These are phyloP conservation scores for Serendipita indica DNA, from an alignment of 768 basidiomycete genomes.

Conservation along the genomic window DNA sequence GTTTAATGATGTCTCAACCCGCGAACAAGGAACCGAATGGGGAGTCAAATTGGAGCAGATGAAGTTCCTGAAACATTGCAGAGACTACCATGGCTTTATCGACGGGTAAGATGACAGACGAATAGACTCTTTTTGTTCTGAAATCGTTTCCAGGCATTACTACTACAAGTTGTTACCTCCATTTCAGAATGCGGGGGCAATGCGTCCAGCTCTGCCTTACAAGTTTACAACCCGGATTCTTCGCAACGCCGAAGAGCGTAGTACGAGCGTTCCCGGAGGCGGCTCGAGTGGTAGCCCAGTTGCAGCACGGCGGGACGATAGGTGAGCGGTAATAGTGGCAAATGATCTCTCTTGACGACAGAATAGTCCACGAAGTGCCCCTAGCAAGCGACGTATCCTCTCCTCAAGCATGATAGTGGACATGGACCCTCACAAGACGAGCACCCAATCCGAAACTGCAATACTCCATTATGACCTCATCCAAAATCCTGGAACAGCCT, in stretches of 20 bases:
- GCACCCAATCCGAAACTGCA: slow-evolving; percentile 76
- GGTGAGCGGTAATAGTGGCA: no score
- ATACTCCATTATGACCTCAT: slow-evolving; percentile 88
- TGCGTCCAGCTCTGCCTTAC: not conserved
- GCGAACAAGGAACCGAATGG: slow-evolving; percentile 67
- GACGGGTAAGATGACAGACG: slow-evolving; percentile 48
- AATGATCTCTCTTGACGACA: no score
- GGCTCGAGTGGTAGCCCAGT: not conserved
- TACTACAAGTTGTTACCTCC: slow-evolving; percentile 35
- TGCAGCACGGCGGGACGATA: not conserved
- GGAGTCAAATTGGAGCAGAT: slow-evolving; percentile 62
- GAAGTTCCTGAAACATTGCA: slow-evolving; percentile 75
- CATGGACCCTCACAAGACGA: slow-evolving; percentile 61
- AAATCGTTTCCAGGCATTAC: slow-evolving; percentile 83
- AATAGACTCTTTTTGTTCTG: not conserved
- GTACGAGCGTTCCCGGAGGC: not conserved
- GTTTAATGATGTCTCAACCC: slow-evolving; percentile 73
- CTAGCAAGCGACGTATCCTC: slow-evolving; percentile 49
- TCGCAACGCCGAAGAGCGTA: not conserved
- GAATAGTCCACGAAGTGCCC: slow-evolving; percentile 15
- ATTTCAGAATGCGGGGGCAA: not conserved
- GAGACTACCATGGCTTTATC: slow-evolving; percentile 64
- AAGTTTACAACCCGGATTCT: slow-evolving; percentile 2
- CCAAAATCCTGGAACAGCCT: slow-evolving; percentile 86
- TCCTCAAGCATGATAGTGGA: slow-evolving; percentile 89